These are phyloP conservation scores for Scenedesmus sp. DNA, from an alignment of 163 green algal species.

Conservation along the genomic window DNA sequence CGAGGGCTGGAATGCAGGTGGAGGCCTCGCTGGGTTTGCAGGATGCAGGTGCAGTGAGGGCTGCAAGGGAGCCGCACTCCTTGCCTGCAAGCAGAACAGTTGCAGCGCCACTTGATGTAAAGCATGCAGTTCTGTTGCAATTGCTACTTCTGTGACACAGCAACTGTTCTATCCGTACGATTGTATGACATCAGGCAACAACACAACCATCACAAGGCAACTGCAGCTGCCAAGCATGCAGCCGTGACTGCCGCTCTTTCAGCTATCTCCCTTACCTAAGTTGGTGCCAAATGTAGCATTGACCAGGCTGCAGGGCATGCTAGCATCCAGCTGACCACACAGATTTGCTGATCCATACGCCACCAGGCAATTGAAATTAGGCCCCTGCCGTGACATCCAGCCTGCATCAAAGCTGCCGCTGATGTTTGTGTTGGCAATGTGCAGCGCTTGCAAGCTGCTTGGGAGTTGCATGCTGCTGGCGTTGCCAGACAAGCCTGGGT, in stretches of 20 bases:
- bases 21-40: neutral
- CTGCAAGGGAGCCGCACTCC: neutral
- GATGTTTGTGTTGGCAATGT: constrained; percentile 40
- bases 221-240: too few relatives aligned
- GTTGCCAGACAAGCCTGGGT: neutral
- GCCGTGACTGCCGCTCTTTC: too few relatives aligned
- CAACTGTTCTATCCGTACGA: too few relatives aligned
- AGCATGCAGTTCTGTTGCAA: too few relatives aligned
- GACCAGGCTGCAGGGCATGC: too few relatives aligned
- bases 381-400: constrained; percentile 11
- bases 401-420: neutral
- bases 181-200: too few relatives aligned
- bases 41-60: neutral
- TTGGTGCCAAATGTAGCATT: too few relatives aligned
- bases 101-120: too few relatives aligned
- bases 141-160: too few relatives aligned
- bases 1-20: neutral
- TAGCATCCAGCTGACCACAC: too few relatives aligned
- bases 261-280: too few relatives aligned
- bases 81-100: constrained; percentile 16
- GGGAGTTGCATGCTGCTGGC: neutral
- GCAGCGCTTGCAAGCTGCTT: neutral
- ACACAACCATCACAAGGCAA: too few relatives aligned
- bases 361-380: constrained; percentile 9
- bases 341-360: neutral